phyloP scores from a whole-genome alignment of 768 basidiomycete species.

The Leccinum variicolor region DNA sequence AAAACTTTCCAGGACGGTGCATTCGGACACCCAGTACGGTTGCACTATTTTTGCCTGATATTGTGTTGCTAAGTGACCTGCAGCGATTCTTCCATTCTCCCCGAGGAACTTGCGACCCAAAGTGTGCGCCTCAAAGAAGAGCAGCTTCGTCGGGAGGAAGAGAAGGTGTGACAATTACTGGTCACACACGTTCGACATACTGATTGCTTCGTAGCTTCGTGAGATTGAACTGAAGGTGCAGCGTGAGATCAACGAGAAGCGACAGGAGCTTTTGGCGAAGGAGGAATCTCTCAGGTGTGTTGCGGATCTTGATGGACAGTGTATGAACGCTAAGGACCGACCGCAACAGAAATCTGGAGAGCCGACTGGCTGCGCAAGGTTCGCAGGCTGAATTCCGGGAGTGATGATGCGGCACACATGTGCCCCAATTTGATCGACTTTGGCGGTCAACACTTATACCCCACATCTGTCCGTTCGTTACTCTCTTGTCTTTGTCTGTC shows the following conservation, averaged over 20 bases:
- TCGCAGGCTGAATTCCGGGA: slow-evolving; percentile 78
- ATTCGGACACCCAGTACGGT: slow-evolving; percentile 67
- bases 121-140: slow-evolving; percentile 98
- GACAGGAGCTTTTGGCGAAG: slow-evolving; percentile 94
- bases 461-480: slow-evolving; percentile 32
- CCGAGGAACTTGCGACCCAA: slow-evolving; percentile 96
- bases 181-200: slow-evolving; percentile 1
- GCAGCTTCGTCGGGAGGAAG: slow-evolving; percentile 94
- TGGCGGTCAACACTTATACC: slow-evolving; percentile 33
- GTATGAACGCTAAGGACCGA: background rate
- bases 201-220: slow-evolving; percentile 57
- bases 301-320: background rate
- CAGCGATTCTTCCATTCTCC: slow-evolving; percentile 86
- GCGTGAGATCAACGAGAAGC: slow-evolving; percentile 95
- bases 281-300: slow-evolving; percentile 86
- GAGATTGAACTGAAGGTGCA: slow-evolving; percentile 98
- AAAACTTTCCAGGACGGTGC: slow-evolving; percentile 89
- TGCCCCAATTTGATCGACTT: slow-evolving; percentile 21
- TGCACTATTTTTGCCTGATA: background rate
- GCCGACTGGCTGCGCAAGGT: slow-evolving; percentile 85
- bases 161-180: slow-evolving; percentile 57
- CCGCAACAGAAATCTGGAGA: slow-evolving; percentile 73
- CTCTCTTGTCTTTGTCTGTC: slow-evolving; percentile 38
- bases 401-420: slow-evolving; percentile 33
- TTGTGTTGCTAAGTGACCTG: slow-evolving; percentile 24